Evolutionary conservation across 1,284 basidiomycete species (phyloP).

Genomic region (Schizopora paradoxa): DNA sequence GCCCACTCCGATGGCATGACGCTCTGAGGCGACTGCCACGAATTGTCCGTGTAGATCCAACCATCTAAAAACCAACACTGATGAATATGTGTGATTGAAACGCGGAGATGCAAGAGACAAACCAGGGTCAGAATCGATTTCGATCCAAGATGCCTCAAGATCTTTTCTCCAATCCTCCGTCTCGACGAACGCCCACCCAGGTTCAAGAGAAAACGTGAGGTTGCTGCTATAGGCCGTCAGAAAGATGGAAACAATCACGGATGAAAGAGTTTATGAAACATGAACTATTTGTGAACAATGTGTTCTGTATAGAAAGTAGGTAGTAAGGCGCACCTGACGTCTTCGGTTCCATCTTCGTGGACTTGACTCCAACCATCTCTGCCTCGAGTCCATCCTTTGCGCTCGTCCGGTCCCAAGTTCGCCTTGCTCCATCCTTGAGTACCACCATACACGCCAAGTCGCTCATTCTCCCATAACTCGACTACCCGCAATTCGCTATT

Average conservation of each 20-base stretch:
- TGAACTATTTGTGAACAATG: background rate
- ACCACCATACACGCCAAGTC: constrained; percentile 33
- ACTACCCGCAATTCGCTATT: constrained; percentile 55
- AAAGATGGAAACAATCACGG: constrained; percentile 17
- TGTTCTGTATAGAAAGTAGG: background rate
- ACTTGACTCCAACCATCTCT: constrained; percentile 69
- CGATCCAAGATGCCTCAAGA: constrained; percentile 49
- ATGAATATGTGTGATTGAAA: constrained; percentile 2
- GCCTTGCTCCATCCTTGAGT: constrained; percentile 51
- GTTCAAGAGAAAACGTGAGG: constrained; percentile 65
- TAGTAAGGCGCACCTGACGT: constrained; percentile 53
- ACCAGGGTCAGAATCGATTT: constrained; percentile 44
- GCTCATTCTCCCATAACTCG: constrained; percentile 75
- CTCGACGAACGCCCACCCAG: constrained; percentile 66
- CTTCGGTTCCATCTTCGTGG: constrained; percentile 36
- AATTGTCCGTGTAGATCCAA: constrained; percentile 74
- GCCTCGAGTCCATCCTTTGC: constrained; percentile 63
- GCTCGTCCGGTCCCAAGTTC: constrained; percentile 49
- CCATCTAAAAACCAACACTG: constrained; percentile 41
- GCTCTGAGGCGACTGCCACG: constrained; percentile 52
- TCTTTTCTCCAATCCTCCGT: constrained; percentile 74
- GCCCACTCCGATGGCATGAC: constrained; percentile 38
- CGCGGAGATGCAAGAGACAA: constrained; percentile 18
- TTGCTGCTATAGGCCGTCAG: constrained; percentile 51
- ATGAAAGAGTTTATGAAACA: background rate